These are phyloP conservation scores for Eutrema japonicum DNA, from an alignment of 345 rosid genomes.

Conservation along the genomic window DNA sequence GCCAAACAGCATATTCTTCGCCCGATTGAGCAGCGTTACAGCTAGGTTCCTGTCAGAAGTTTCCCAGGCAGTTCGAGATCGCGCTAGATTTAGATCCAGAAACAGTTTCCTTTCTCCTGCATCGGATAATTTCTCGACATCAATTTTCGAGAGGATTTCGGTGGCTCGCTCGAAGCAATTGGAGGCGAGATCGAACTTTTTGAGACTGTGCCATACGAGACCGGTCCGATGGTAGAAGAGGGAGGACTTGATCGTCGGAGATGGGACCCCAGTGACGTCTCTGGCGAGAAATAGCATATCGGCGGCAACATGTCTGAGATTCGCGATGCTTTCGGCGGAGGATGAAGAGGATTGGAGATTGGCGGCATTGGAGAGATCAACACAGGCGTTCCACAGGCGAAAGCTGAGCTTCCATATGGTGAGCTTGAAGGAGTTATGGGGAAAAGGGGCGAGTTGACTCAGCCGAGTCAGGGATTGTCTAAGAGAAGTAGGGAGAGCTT, in stretches of 20 bases:
- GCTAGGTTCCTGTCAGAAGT: conserved; percentile 70
- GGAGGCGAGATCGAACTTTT: conserved; percentile 74
- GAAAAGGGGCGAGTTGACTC: conserved; percentile 62
- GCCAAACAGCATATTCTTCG: conserved; percentile 70
- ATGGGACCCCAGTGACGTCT: conserved; percentile 73
- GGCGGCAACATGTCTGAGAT: conserved; percentile 78
- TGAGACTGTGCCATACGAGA: conserved; percentile 63
- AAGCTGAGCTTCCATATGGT: conserved; percentile 86
- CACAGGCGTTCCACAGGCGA: conserved; percentile 96
- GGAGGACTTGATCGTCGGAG: conserved; percentile 69
- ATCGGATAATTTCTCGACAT: conserved; percentile 54
- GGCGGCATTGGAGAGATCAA: conserved; percentile 74
- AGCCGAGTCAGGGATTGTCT: conserved; percentile 58
- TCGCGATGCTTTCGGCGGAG: conserved; percentile 48
- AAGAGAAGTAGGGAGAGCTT: conserved; percentile 59
- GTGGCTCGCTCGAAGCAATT: conserved; percentile 87
- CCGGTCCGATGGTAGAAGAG: conserved; percentile 87
- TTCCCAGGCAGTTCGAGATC: conserved; percentile 93
- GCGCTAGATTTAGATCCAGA: conserved; percentile 76
- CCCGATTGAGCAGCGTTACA: conserved; percentile 69
- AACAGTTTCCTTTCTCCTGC: conserved; percentile 68
- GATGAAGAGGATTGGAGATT: conserved; percentile 51
- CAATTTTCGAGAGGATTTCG: conserved; percentile 69
- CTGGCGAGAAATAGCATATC: conserved; percentile 77
- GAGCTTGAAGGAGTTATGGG: conserved; percentile 66